Percentiles rank a stretch among this genome's conserved stretches.
Conservation (phyloP, 345 rosid species). For the Geranium brycei region DNA sequence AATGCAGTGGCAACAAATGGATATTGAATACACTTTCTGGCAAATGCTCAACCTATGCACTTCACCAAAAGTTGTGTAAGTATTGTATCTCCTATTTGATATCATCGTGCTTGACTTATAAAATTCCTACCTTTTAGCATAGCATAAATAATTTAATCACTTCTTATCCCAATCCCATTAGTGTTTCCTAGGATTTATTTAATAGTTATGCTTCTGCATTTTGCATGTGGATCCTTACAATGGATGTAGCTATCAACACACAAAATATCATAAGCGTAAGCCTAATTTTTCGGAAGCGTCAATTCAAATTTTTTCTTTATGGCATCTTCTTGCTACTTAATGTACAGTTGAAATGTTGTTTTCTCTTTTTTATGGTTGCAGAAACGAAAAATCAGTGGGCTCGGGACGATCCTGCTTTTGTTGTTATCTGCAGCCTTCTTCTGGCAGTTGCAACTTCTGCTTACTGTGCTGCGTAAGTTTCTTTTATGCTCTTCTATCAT, state of each 20-base stretch:
- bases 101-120: too few species aligned
- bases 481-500: background rate
- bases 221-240: constrained; percentile 34
- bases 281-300: constrained; percentile 5
- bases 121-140: too few species aligned
- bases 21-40: constrained; percentile 97
- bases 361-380: constrained; percentile 21
- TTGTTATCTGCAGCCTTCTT: constrained; percentile 87
- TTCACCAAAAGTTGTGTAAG: constrained; percentile 98
- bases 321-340: background rate
- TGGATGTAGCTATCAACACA: constrained; percentile 90
- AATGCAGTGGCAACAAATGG: constrained; percentile 99
- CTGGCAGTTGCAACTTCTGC: constrained; percentile 70
- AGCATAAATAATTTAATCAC: background rate
- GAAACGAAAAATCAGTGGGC: constrained; percentile 99
- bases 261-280: constrained; percentile 99
- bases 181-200: background rate
- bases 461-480: constrained; percentile 92
- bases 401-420: constrained; percentile 98
- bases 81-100: constrained; percentile 17
- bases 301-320: background rate
- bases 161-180: background rate
- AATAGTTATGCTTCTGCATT: constrained; percentile 29
- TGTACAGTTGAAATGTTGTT: background rate
- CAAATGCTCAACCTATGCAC: constrained; percentile 98